Conservation (phyloP, 2,329 filamentous ascomycete genomes). For the Colletotrichum australisinense region DNA sequence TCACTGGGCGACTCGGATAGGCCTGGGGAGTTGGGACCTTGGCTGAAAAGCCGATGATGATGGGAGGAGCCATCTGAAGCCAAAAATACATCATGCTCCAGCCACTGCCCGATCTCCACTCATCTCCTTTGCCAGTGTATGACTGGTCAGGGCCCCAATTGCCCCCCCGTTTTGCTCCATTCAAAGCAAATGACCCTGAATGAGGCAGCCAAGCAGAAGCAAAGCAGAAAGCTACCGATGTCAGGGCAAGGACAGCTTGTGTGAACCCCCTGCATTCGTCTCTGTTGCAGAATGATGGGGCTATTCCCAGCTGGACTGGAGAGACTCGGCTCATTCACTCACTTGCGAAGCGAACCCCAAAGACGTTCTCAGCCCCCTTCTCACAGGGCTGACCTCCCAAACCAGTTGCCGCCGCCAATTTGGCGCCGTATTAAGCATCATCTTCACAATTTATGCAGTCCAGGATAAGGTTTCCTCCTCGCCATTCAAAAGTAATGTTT, state of each 20-base stretch:
- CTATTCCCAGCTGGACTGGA: conserved; percentile 11
- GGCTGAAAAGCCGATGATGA: not conserved
- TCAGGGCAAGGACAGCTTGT: conserved; percentile 6
- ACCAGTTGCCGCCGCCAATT: conserved; percentile 21
- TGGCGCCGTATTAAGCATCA: conserved; percentile 28
- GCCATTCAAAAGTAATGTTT: not conserved
- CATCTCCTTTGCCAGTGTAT: not conserved
- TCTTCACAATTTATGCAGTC: conserved; percentile 23
- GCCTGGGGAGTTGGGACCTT: not conserved
- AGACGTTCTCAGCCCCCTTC: conserved; percentile 1
- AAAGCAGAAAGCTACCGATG: conserved; percentile 8
- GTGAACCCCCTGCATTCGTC: conserved; percentile 34
- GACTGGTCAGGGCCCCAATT: conserved; percentile 21
- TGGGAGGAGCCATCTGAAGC: conserved; percentile 27
- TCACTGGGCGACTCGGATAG: not conserved
- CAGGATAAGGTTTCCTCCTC: not conserved
- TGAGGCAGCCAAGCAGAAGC: conserved; percentile 32
- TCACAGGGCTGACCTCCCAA: conserved; percentile 28
- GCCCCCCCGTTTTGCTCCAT: conserved; percentile 21
- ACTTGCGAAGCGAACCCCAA: not conserved
- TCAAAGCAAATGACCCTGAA: conserved; percentile 32
- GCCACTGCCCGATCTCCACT: conserved; percentile 17
- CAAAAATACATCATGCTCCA: conserved; percentile 33
- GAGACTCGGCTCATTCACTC: not conserved
- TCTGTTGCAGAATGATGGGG: conserved; percentile 35